Conservation (phyloP, 257 asterid genomes). For the Fraxinus pennsylvanica region DNA sequence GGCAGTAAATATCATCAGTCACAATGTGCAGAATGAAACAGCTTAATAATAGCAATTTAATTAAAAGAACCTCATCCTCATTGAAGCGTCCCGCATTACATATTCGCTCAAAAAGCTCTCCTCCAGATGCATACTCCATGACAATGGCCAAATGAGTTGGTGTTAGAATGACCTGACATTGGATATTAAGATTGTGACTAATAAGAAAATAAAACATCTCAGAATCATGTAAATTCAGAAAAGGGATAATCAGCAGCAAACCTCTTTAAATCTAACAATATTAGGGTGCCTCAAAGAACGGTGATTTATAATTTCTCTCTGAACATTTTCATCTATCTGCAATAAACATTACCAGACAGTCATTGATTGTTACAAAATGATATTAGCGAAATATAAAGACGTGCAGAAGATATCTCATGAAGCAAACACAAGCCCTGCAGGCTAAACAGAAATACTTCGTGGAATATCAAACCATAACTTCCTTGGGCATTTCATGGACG, state of each 20-base stretch:
- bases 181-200: slow-evolving; percentile 7
- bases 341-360: slow-evolving; percentile 23
- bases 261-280: slow-evolving; percentile 84
- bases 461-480: not conserved
- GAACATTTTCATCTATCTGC: slow-evolving; percentile 92
- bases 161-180: slow-evolving; percentile 69
- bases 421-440: not conserved
- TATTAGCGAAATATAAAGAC: not conserved
- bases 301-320: slow-evolving; percentile 85
- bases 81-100: slow-evolving; percentile 85
- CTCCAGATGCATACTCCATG: slow-evolving; percentile 97
- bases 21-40: not conserved
- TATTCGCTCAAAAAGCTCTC: slow-evolving; percentile 85
- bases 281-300: slow-evolving; percentile 89
- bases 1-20: not conserved
- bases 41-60: slow-evolving; percentile 8
- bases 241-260: slow-evolving; percentile 26
- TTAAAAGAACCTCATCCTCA: slow-evolving; percentile 74
- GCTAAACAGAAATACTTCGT: not conserved
- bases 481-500: too few species aligned
- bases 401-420: not conserved
- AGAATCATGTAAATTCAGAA: slow-evolving; percentile 1
- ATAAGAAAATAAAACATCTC: not conserved
- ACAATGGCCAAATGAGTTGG: slow-evolving; percentile 93
- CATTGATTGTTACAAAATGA: not conserved